phyloP scores from a whole-genome alignment of 805 yeast species.

The Yamadazyma olivae region DNA sequence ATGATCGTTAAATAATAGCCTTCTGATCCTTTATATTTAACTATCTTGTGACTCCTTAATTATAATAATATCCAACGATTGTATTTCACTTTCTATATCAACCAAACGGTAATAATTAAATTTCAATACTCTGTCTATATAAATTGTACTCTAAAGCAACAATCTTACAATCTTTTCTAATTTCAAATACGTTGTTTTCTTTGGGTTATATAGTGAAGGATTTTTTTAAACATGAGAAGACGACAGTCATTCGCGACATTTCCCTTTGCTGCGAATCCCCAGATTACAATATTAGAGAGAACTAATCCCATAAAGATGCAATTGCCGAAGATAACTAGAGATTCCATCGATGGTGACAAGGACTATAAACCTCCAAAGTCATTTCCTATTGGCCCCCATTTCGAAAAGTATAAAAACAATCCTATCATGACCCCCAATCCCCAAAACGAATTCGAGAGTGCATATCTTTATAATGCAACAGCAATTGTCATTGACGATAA shows the following conservation, averaged over 20 bases:
- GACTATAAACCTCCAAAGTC: constrained; percentile 30
- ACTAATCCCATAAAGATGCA: constrained; percentile 17
- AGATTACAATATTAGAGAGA: neutral
- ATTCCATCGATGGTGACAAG: constrained; percentile 28
- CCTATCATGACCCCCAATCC: constrained; percentile 41
- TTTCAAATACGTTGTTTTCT: too few species aligned
- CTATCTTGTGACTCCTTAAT: too few species aligned
- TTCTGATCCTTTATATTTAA: too few species aligned
- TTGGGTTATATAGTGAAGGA: too few species aligned
- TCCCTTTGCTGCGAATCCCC: too few species aligned
- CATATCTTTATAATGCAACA: constrained; percentile 39
- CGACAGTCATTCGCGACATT: neutral
- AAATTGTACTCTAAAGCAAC: too few species aligned
- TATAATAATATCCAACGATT: too few species aligned
- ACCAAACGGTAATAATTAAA: too few species aligned
- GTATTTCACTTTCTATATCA: too few species aligned
- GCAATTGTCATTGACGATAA: constrained; percentile 38
- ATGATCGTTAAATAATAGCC: too few species aligned
- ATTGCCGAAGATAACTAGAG: constrained; percentile 23
- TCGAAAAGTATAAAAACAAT: constrained; percentile 29
- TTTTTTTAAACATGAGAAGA: neutral
- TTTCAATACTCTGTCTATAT: too few species aligned
- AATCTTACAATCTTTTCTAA: too few species aligned
- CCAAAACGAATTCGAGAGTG: constrained; percentile 32
- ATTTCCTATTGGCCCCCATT: constrained; percentile 42